phyloP scores from a whole-genome alignment of 192 early-diverging fungal genomes.

The Thamnidium elegans region DNA sequence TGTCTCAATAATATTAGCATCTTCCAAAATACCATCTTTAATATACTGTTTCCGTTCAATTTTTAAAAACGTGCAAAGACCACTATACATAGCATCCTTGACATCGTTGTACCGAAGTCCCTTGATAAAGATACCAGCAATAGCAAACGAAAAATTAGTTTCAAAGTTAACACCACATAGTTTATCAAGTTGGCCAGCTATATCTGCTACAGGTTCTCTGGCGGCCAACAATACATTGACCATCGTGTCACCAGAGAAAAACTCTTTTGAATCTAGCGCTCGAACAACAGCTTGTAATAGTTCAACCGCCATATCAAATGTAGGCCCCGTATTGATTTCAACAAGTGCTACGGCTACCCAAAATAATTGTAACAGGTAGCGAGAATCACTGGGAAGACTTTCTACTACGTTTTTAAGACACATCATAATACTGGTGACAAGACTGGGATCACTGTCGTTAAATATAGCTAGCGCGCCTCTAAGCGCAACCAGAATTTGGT shows the following conservation, averaged over 20 bases:
- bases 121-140: constrained; percentile 76
- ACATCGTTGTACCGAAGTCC: constrained; percentile 74
- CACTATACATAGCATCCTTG: constrained; percentile 63
- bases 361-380: constrained; percentile 79
- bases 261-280: constrained; percentile 63
- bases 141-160: constrained; percentile 79
- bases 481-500: constrained; percentile 85
- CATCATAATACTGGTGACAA: constrained; percentile 82
- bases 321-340: constrained; percentile 75
- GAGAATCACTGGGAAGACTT: constrained; percentile 68
- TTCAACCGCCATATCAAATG: constrained; percentile 67
- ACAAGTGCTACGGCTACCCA: constrained; percentile 84
- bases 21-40: constrained; percentile 26
- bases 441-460: constrained; percentile 70
- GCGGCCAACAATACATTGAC: constrained; percentile 64
- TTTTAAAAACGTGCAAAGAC: constrained; percentile 65
- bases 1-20: constrained; percentile 38
- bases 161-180: constrained; percentile 75
- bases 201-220: constrained; percentile 65
- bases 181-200: constrained; percentile 65
- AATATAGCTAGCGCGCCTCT: constrained; percentile 80
- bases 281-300: constrained; percentile 71
- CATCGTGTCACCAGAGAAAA: constrained; percentile 63
- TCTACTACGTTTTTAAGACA: constrained; percentile 81
- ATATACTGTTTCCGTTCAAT: constrained; percentile 52